Conservation (phyloP, 306 rosid species). For the Psophocarpus tetragonolobus region DNA sequence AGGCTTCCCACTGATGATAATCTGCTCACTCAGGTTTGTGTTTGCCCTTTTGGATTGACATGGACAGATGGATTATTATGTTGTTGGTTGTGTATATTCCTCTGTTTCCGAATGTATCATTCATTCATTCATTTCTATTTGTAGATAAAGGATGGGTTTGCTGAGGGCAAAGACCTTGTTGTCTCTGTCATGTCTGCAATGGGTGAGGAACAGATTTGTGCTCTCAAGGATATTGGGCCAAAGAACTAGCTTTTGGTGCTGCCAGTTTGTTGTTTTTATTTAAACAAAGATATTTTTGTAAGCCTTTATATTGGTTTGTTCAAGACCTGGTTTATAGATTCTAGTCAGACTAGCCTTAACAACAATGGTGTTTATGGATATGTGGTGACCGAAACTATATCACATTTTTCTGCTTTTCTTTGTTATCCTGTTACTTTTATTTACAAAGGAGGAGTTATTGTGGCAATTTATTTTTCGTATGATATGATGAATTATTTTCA, state of each 20-base stretch:
- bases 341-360: constrained; percentile 27
- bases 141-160: constrained; percentile 81
- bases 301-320: constrained; percentile 35
- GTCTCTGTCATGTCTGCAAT: constrained; percentile 80
- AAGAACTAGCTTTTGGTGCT: constrained; percentile 43
- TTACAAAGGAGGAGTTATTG: constrained; percentile 22
- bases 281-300: constrained; percentile 38
- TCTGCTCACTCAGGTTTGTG: constrained; percentile 66
- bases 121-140: neutral
- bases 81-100: neutral
- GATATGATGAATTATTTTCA: neutral
- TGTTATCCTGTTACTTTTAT: constrained; percentile 23
- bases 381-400: constrained; percentile 39
- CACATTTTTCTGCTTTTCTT: constrained; percentile 6
- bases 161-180: constrained; percentile 71
- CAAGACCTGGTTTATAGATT: constrained; percentile 33
- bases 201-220: constrained; percentile 85
- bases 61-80: too few species aligned
- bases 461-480: neutral
- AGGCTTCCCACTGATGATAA: constrained; percentile 58
- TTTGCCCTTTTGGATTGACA: neutral
- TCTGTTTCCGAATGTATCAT: neutral
- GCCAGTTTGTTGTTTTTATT: constrained; percentile 41
- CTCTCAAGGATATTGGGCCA: constrained; percentile 77
- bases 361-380: constrained; percentile 44